Conservation (phyloP, 2,329 filamentous ascomycete species). For the Colletotrichum spaethianum region DNA sequence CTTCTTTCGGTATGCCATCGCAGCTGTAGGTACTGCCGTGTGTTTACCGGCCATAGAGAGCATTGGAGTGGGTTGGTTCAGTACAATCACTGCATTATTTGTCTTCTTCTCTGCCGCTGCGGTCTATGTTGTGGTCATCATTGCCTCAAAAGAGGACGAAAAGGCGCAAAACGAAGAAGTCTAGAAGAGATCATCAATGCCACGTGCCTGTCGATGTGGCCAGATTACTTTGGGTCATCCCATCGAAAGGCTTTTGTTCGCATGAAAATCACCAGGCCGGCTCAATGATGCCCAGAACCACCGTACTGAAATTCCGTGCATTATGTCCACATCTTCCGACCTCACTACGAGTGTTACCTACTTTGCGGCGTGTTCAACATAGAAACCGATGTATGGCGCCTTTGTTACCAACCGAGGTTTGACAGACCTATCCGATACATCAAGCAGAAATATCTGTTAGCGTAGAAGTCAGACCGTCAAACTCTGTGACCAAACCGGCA, state of each 20-base stretch:
- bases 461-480: too few species aligned
- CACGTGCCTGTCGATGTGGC: neutral
- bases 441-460: neutral
- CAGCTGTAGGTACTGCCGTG: constrained; percentile 77
- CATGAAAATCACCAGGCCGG: too few species aligned
- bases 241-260: neutral
- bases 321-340: neutral
- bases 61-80: constrained; percentile 88
- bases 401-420: neutral
- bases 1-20: constrained; percentile 82
- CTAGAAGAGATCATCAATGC: neutral
- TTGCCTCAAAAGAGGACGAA: constrained; percentile 5
- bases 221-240: neutral
- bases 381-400: too few species aligned
- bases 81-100: constrained; percentile 67
- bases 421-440: neutral
- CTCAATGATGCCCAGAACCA: neutral
- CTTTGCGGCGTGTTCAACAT: too few species aligned
- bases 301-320: neutral
- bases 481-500: too few species aligned
- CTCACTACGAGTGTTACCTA: too few species aligned
- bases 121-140: constrained; percentile 12
- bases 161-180: neutral
- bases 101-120: constrained; percentile 15
- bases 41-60: constrained; percentile 80